Evolutionary conservation across 2,329 filamentous ascomycete genomes (phyloP), one percentile per base, ranked within the genome.

Genomic region (Sordariomycetes sp.): DNA sequence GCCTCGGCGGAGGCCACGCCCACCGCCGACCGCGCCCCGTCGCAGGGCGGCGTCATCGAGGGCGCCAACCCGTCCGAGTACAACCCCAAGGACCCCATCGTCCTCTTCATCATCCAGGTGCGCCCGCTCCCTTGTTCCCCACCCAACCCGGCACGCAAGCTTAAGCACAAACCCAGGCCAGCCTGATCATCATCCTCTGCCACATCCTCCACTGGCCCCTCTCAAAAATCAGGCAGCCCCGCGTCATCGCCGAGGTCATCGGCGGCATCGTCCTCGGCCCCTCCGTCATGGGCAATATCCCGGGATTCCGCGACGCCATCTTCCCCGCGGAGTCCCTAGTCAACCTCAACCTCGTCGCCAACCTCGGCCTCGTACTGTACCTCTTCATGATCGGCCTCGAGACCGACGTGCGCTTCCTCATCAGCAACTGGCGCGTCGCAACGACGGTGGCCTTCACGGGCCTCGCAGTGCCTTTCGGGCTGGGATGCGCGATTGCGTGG

Each of bases 361-460:
- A 94, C 63, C 71, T 96, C 3, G 90, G 90, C 6, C 74, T 96
- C 56, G 80, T 95, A 15, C 76, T 96, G 8, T 95, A 94, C 67
- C 75, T 96, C 39, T 96, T 96, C 70, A 76, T 95, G 59, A 89
- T 95, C 25, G 90, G 89, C 1, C 76, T 96, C 2, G 90, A 96
- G 72, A 89, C 91, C 52, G 89, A 96, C 65, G 74, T 95, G 50
- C 80, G 87, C 48, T 84, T 90, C 64, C 79, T 95, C 59, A 70
- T 84, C 32, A 83, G 79, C 64, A 95, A 95, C 66, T 95, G 90
- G 90, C 82, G 80, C 52, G 76, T 90, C 4, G 90, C 90, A 0
- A 69, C 86, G 20, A 87, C 83, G 63, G 90, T 96, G 2, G 88
- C 87, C 1, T 72, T 90, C 0, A 82, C 85, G 3, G 90, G 90